These are phyloP conservation scores for Oryza longistaminata DNA, from an alignment of 176 grass and related monocot genomes.

Conservation along the genomic window DNA sequence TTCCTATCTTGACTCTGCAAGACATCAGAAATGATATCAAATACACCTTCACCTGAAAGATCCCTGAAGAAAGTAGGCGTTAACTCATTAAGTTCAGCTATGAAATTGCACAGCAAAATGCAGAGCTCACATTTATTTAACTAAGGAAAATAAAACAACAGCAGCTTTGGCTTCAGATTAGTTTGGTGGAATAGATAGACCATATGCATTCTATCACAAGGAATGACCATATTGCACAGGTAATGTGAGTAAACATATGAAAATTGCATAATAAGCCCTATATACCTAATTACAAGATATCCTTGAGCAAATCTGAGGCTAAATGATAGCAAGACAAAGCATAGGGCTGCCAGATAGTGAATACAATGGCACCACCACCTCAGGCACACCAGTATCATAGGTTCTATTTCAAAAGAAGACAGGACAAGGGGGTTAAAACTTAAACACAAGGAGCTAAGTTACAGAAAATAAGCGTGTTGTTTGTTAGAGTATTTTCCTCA, in stretches of 20 bases:
- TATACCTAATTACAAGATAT: constrained; percentile 49
- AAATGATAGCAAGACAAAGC: constrained; percentile 34
- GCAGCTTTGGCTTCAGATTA: constrained; percentile 22
- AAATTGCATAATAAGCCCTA: constrained; percentile 37
- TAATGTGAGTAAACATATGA: constrained; percentile 16
- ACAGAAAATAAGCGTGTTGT: neutral
- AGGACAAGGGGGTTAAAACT: constrained; percentile 35
- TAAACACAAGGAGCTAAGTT: constrained; percentile 21
- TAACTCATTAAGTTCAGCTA: constrained; percentile 18
- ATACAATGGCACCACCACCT: constrained; percentile 37
- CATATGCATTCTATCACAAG: constrained; percentile 26
- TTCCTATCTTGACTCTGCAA: constrained; percentile 89
- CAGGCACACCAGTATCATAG: constrained; percentile 34
- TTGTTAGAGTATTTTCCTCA: constrained; percentile 4
- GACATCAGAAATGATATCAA: constrained; percentile 89
- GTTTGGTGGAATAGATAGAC: neutral
- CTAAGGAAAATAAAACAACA: constrained; percentile 18
- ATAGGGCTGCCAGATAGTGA: constrained; percentile 35
- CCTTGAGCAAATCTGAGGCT: constrained; percentile 46
- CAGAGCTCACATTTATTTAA: constrained; percentile 25
- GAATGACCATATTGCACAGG: constrained; percentile 8
- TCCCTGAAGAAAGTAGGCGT: constrained; percentile 64
- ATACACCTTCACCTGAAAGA: constrained; percentile 93
- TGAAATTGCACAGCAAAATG: neutral
- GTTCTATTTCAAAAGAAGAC: constrained; percentile 26